These are phyloP conservation scores for Cadophora sp. DNA, from an alignment of 2,329 filamentous ascomycete genomes.

Conservation along the genomic window DNA sequence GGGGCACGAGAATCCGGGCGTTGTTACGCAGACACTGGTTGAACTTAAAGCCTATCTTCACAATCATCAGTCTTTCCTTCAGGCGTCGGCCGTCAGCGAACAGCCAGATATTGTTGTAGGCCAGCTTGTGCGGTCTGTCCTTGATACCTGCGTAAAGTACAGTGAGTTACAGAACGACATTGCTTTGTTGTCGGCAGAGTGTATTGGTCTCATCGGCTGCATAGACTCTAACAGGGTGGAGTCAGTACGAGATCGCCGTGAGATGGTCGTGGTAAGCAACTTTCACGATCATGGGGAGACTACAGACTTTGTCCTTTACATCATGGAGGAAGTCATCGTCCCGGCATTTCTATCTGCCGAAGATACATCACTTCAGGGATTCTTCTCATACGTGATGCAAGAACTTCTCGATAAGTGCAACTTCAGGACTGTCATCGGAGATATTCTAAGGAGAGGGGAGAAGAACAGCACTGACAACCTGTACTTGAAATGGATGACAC, in stretches of 20 bases:
- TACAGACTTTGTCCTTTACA: constrained; percentile 83
- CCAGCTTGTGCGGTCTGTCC: constrained; percentile 74
- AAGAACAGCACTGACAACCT: constrained; percentile 59
- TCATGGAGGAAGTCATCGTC: constrained; percentile 87
- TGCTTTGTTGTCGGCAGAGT: constrained; percentile 76
- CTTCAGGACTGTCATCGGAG: constrained; percentile 62
- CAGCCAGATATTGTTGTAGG: constrained; percentile 80
- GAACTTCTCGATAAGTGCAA: constrained; percentile 82
- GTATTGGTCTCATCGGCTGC: constrained; percentile 88
- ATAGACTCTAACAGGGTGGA: constrained; percentile 92
- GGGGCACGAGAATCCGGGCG: constrained; percentile 82
- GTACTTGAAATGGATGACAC: constrained; percentile 76
- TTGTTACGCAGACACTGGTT: constrained; percentile 80
- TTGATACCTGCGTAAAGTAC: constrained; percentile 87
- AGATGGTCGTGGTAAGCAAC: constrained; percentile 88
- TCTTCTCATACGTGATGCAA: constrained; percentile 94
- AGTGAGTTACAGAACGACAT: constrained; percentile 72
- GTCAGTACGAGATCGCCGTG: constrained; percentile 74
- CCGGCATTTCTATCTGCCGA: constrained; percentile 91
- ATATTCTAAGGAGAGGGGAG: constrained; percentile 45
- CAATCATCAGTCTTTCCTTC: constrained; percentile 76
- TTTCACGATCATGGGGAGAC: constrained; percentile 81
- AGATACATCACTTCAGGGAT: constrained; percentile 87
- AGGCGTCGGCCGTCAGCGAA: constrained; percentile 81
- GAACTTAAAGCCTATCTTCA: constrained; percentile 80